Evolutionary conservation across 305 asterid genomes (phyloP), one percentile per base, ranked within the genome.

Genomic region (Euphrasia arctica): DNA sequence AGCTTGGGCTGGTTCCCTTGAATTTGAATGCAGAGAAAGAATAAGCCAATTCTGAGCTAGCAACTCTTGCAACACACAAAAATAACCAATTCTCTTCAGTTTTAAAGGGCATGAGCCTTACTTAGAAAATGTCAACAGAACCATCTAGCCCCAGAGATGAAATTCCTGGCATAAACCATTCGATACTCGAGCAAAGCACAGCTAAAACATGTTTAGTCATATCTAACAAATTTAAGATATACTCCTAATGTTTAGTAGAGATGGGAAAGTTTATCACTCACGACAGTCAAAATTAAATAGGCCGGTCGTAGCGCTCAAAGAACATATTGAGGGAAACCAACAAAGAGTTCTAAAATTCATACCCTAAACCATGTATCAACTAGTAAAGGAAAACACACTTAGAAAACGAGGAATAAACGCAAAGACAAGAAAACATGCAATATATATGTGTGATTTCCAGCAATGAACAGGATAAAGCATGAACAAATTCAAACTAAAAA

Each of bases 41-140:
- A 57, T 48, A 47, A 75, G 58, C 65, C 72, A 55, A 62, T 62
- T 28, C 67, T 65, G 59, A 39, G 58, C 69, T 7, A 70, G 69
- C 9, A 47, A 58, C 10, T 49, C 68, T 68, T 65, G 9, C 66
- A 22, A 47, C 50, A 54, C 12, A 32, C 15, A 50, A 45, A 61
- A 70, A 65, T 58, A 50, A 13, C 56, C 62, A 58, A 66, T 68
- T 62, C 50, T 49, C 67, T 69, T 5, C 27, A 28, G 54, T 29
- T 74, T 49, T 25, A 60, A 73, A 63, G 57, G 60, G 32, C 54
- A 18, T 39, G 64, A 12, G 63, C 9, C 54, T 45, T 55, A 69
- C n/a, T 58, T 31, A 6, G 28, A 9, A 68, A 72, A 76, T 25
- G 29, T 48, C 62, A 6, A 34, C 3, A 61, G 28, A 52, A 52